A percentile compares a stretch with the other conserved stretches of the same genome.
These are phyloP conservation scores for Prunus fruticosa DNA, from an alignment of 306 rosid genomes.

Conservation along the genomic window DNA sequence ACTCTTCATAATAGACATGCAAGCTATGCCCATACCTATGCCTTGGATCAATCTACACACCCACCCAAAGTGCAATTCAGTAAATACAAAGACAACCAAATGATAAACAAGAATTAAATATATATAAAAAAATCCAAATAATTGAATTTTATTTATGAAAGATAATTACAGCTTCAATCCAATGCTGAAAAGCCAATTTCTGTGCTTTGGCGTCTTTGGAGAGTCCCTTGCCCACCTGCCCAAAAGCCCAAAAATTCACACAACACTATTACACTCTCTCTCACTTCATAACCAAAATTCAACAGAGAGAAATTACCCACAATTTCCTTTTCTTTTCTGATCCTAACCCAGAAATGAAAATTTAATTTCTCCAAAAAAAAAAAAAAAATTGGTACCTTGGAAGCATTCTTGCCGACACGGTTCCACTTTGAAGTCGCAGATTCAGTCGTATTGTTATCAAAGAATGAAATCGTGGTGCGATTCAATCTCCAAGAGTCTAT, in stretches of 20 bases:
- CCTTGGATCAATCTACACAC: slow-evolving; percentile 85
- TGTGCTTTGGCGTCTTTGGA: slow-evolving; percentile 84
- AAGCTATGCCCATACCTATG: slow-evolving; percentile 96
- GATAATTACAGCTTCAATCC: slow-evolving; percentile 88
- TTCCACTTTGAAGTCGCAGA: slow-evolving; percentile 64
- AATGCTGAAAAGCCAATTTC: slow-evolving; percentile 91
- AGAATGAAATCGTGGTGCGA: slow-evolving; percentile 83
- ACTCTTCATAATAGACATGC: slow-evolving; percentile 70
- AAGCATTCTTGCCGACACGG: slow-evolving; percentile 69
- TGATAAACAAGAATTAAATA: neutral
- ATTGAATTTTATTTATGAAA: neutral
- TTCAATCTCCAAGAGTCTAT: slow-evolving; percentile 64
- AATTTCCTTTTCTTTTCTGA: neutral
- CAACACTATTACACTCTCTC: neutral
- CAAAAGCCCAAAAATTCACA: slow-evolving; percentile 7
- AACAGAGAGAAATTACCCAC: neutral
- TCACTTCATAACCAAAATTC: neutral
- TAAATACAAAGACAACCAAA: neutral
- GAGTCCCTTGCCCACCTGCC: slow-evolving; percentile 89
- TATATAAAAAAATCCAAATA: neutral
- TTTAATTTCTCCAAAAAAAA: neutral
- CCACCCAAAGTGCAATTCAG: neutral
- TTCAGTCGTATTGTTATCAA: slow-evolving; percentile 59
- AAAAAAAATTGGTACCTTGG: slow-evolving; percentile 45
- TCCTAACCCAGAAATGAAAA: neutral